Base-by-base conservation (phyloP, 495 filamentous ascomycete species). In the Bacidia rubella region DNA sequence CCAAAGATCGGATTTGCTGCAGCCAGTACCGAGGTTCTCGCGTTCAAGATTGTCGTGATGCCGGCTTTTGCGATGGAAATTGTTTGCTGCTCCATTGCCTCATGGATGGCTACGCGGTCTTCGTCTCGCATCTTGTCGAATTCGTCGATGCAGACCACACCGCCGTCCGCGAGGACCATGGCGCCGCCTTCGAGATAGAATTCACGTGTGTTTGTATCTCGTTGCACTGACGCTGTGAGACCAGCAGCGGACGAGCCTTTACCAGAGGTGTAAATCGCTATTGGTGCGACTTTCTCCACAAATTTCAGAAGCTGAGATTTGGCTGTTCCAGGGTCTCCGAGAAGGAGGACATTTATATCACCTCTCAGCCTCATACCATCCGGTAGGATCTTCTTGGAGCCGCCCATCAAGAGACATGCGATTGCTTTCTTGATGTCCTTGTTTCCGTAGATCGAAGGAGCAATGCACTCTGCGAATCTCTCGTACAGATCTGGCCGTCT, bases 81-180 rank as follows among this genome's bases (percentile, higher is more conserved):
- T 5, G 93, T 99, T 68, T 99, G 93, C 68, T 99, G 93, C 63
- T 99, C 93, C 93, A 99, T 99, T 53, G 93, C 93, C 77, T 99
- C 93, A 74, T 99, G 93, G 66, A 99, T 99, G 9, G 93, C 93
- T 20, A 99, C 93, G 57, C 93, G 80, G 58, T 99, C 93, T 66
- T 99, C 93, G 66, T 99, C 93, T 53, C 93, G 78, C 93, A 99
- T 99, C 73, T 99, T 99, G 71, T 99, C 93, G 65, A 99, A 99
- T 67, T 99, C 93, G 64, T 99, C 93, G 66, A 99, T 99, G 70
- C 93, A 99, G 20, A 97, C 93, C 7, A 97, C 93, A 61, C 93
- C 93, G 11, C 90, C 90, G 60, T 99, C 93, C 1, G 93, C 93
- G 23, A 99, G 79, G 29, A 99, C 93, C 93, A 99, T 97, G 27